These are phyloP conservation scores for Candida anutae DNA, from an alignment of 1,139 yeast species.

Conservation along the genomic window DNA sequence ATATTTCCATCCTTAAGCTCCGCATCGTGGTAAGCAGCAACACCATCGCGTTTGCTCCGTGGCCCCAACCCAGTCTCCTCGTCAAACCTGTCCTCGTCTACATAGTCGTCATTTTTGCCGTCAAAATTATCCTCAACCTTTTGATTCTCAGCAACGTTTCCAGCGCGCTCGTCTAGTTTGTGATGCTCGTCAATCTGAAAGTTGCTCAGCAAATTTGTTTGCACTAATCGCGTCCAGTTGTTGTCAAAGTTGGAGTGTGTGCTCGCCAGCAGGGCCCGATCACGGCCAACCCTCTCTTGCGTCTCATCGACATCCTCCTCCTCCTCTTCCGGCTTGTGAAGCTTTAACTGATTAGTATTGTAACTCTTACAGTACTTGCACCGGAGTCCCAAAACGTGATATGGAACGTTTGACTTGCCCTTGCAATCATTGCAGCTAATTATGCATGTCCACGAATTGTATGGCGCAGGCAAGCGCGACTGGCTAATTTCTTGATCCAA, in stretches of 20 bases:
- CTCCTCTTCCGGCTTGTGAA: constrained; percentile 51
- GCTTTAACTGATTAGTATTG: constrained; percentile 67
- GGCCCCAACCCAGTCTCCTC: constrained; percentile 13
- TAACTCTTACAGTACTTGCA: constrained; percentile 84
- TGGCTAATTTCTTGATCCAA: constrained; percentile 73
- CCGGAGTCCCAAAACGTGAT: constrained; percentile 80
- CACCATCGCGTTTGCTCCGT: not conserved
- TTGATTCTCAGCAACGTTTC: constrained; percentile 15
- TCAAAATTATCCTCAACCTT: constrained; percentile 12
- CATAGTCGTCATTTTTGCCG: constrained; percentile 12
- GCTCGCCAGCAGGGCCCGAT: too few relatives aligned
- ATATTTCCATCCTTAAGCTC: not conserved
- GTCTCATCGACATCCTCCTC: constrained; percentile 20
- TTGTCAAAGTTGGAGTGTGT: constrained; percentile 8
- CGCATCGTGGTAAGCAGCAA: not conserved
- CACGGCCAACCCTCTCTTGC: constrained; percentile 5
- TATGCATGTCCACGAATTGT: constrained; percentile 67
- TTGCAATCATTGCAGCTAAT: constrained; percentile 85
- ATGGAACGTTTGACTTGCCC: constrained; percentile 68
- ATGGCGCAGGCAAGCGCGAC: constrained; percentile 76
- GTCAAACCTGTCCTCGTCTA: constrained; percentile 17
- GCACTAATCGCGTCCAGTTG: constrained; percentile 23
- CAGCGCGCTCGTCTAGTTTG: constrained; percentile 13
- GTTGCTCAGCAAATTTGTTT: constrained; percentile 31
- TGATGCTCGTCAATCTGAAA: constrained; percentile 26